Evolutionary conservation across 345 rosid species (phyloP), one percentile per base, ranked within the genome.

Genomic region (Cardiospermum halicacabum): DNA sequence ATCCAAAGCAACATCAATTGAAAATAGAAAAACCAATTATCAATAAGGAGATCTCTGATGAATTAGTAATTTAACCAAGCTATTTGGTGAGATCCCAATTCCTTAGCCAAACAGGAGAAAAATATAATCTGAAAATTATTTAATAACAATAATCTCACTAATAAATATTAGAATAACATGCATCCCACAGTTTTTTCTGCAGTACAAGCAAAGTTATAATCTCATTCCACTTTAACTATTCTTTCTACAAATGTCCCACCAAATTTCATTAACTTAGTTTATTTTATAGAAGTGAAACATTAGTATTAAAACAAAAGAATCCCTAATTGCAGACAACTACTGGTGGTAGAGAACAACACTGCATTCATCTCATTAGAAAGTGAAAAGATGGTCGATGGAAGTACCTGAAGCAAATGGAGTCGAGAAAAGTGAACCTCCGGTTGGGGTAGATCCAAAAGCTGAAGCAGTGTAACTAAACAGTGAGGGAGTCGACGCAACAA

Each of bases 321-420:
- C 22, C 22, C 4, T 49, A 18, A 49, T 21, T 13, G 34, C 26
- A 16, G 15, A 25, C 28, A 13, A 24, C 47, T 31, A 49, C n/a
- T n/a, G n/a, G n/a, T 49, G 31, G 50, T 47, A 31, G 13, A 34
- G 32, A 34, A 49, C 11, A 36, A 34, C 45, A 47, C 32, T 50
- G 12, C 16, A 49, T 34, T 22, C 32, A 50, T 15, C 56, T 16
- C 30, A 24, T 26, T 11, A 25, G 7, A 43, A 15, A 39, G 48
- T 15, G 11, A 40, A 47, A 45, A 62, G 34, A 30, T 22, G 47
- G 21, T 36, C 26, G 34, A 59, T n/a, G 27, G 70, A 51, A 57
- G 66, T 79, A 79, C 85, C 89, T 65, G 91, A 71, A 53, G 85
- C 81, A 78, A 82, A 74, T 54, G 97, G 93, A 21, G 83, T 84